phyloP scores from a whole-genome alignment of 108 stramenopile genomes.

The Pseudonitzschia multistriata region DNA sequence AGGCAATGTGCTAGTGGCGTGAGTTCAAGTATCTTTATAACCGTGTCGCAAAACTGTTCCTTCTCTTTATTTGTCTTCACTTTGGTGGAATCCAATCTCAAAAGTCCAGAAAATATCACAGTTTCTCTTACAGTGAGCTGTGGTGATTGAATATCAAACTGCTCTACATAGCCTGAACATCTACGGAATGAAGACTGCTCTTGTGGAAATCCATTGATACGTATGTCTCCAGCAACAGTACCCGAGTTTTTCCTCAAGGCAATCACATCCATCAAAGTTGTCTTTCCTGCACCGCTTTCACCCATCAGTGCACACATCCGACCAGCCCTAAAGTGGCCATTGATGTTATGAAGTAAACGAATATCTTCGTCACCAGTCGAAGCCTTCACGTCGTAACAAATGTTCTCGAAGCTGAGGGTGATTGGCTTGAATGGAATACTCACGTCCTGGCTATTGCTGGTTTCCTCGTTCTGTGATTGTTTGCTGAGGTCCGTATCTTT shows the following conservation, averaged over 20 bases:
- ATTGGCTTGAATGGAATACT: conserved; percentile 66
- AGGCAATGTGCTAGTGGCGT: conserved; percentile 53
- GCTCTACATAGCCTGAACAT: conserved; percentile 88
- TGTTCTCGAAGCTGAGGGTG: conserved; percentile 63
- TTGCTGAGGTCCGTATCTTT: background rate
- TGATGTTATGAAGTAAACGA: conserved; percentile 55
- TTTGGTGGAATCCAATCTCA: conserved; percentile 64
- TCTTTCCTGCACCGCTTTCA: conserved; percentile 38
- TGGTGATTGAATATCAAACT: conserved; percentile 86
- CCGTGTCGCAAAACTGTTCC: conserved; percentile 67
- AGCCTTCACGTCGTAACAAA: conserved; percentile 66
- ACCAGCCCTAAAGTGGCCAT: conserved; percentile 61
- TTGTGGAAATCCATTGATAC: conserved; percentile 62
- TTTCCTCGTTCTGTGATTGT: conserved; percentile 7
- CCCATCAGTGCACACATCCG: conserved; percentile 76
- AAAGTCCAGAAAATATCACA: conserved; percentile 81
- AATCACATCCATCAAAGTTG: conserved; percentile 62
- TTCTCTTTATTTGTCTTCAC: conserved; percentile 45
- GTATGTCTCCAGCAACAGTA: conserved; percentile 59
- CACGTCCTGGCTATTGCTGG: conserved; percentile 18
- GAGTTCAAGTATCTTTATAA: conserved; percentile 82
- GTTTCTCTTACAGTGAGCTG: conserved; percentile 84
- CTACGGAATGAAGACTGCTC: conserved; percentile 58
- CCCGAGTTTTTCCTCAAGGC: conserved; percentile 65
- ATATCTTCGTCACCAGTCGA: conserved; percentile 58